Evolutionary conservation across 352 stramenopile genomes (phyloP), one percentile per base, ranked within the genome.

Genomic region (Pythium apleroticum): DNA sequence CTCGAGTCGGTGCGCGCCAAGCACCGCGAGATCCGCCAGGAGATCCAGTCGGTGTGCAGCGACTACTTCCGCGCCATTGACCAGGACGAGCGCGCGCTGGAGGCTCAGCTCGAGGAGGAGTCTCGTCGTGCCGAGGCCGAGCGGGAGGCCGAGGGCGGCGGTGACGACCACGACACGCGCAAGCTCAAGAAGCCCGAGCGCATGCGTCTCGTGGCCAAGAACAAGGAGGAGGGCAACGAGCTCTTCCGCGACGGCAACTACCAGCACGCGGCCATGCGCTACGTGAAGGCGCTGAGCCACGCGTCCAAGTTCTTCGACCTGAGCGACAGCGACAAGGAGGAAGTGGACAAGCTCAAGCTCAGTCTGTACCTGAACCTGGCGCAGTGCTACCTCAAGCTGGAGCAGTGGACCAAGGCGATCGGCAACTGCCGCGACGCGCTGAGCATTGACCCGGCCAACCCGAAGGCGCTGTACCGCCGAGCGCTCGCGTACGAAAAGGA

Each of bases 171-270:
- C 72, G 93, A 98, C 67, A 91, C 79, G 14, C 86, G 92, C 46
- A 97, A 97, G 71, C 88, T 98, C 4, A 96, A 93, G 62, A 98
- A 97, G 63, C 83, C 86, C 17, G 91, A 97, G 52, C 89, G 93
- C 46, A 98, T 98, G 90, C 80, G 91, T n/a, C 88, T 98, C 62
- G 89, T 98, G 31, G 72, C 81, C 27, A 97, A 97, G 71, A 98
- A 98, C 75, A 98, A 98, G 80, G 93, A 98, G 37, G 94, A 98
- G 66, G 94, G 93, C 63, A 98, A 91, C 49, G 91, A 97, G 64
- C 84, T 98, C 1, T 98, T 98, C 75, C 87, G 90, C 59, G 93
- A 89, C 56, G 90, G 93, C 57, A 98, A 98, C 73, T 78, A 86
- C 75, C 82, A 91, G 61, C 79, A 89, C 46, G 94, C 94, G 10